Base-by-base conservation (phyloP, 1,139 yeast genomes). In the Pichia sp. region DNA sequence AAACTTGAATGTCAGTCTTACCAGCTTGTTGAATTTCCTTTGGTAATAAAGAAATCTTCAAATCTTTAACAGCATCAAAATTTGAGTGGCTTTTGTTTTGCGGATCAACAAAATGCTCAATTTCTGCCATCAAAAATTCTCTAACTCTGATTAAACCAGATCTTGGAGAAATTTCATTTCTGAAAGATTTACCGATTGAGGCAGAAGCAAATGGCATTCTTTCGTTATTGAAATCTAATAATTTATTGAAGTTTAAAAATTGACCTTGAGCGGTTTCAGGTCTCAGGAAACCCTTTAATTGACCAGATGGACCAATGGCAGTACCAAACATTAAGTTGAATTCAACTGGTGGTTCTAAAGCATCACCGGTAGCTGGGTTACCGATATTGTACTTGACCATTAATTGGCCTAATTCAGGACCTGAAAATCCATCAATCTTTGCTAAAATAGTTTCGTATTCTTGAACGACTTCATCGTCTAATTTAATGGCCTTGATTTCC, bases 191-290 rank as follows among this genome's bases (percentile, higher is more conserved):
- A 62, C 99, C 99, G 62, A 94, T 87, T 38, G 97, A 85, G 40
- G 98, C 98, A 50, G 97, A 87, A 23, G 99, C 99, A 68, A 94
- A 94, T 48, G 99, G 99, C 92, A 94, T 90, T 67, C 83, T 85
- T 64, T 85, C 81, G 69, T 94, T 94, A 77, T 94, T 94, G 74
- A 82, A 85, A 60, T 94, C 98, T 60, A 88, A 79, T 61, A 94
- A 76, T 71, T 92, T 92, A 71, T 79, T 77, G 68, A 94, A 94
- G 75, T 94, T 94, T 62, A 94, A 75, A 68, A 94, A 94, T 70
- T 94, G 98, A 60, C 99, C 98, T 73, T 94, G 99, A 31, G 99
- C 99, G 51, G 99, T 94, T 72, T 94, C 99, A 48, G 99, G 99
- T 69, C 99, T 82, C 63, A 94, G 71, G 69, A 77, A 94, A 56